phyloP scores from a whole-genome alignment of 805 yeast species.

The Ogataea salicorniae region DNA sequence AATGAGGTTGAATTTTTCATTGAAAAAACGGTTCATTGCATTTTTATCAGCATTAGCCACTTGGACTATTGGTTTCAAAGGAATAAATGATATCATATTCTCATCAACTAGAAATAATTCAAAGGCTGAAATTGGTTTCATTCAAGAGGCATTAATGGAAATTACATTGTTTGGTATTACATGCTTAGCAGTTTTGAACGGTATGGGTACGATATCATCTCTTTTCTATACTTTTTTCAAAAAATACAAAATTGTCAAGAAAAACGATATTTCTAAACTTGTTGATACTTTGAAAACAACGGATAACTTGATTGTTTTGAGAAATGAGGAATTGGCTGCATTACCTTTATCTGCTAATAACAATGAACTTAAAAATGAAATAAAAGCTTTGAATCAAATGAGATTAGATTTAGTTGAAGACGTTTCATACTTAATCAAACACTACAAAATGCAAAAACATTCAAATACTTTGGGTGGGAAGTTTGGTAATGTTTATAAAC shows the following conservation, averaged over 20 bases:
- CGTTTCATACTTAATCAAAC: slow-evolving; percentile 7
- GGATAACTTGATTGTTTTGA: slow-evolving; percentile 28
- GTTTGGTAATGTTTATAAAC: slow-evolving; percentile 6
- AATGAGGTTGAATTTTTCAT: not conserved
- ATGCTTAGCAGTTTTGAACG: slow-evolving; percentile 45
- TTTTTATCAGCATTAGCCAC: slow-evolving; percentile 11
- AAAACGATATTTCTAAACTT: slow-evolving; percentile 30
- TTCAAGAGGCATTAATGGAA: slow-evolving; percentile 36
- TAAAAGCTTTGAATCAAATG: slow-evolving; percentile 33
- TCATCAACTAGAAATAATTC: not conserved
- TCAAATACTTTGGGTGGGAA: slow-evolving; percentile 10
- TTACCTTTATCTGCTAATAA: slow-evolving; percentile 13
- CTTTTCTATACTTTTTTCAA: slow-evolving; percentile 29
- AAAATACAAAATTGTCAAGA: slow-evolving; percentile 22
- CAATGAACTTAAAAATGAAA: slow-evolving; percentile 35
- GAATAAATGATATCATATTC: not conserved
- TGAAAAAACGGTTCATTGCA: slow-evolving; percentile 1
- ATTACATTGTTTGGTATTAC: slow-evolving; percentile 45
- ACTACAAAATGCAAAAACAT: slow-evolving; percentile 6
- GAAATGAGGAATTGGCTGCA: slow-evolving; percentile 30
- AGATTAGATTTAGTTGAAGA: slow-evolving; percentile 17
- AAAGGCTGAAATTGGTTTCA: not conserved
- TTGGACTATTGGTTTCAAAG: slow-evolving; percentile 37
- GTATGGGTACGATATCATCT: slow-evolving; percentile 47
- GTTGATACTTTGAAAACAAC: slow-evolving; percentile 41